Evolutionary conservation across 495 filamentous ascomycete genomes (phyloP).

Genomic region (Aspergillus saccharolyticus): DNA sequence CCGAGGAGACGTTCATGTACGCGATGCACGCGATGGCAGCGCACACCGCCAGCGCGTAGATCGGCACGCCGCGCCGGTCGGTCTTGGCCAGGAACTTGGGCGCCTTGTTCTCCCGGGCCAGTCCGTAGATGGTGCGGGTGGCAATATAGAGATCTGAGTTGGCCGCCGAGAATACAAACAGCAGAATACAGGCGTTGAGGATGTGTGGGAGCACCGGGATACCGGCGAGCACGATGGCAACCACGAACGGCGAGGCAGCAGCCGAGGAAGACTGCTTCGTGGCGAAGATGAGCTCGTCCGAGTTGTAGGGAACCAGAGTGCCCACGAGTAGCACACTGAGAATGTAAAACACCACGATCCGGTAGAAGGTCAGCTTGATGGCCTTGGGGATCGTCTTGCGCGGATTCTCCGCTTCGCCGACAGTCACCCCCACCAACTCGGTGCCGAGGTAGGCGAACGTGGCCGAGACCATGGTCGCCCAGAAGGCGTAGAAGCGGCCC

Average conservation of each 20-base stretch:
- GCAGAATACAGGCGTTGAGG: slow-evolving; percentile 63
- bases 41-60: slow-evolving; percentile 59
- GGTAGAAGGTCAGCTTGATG: slow-evolving; percentile 76
- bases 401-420: slow-evolving; percentile 71
- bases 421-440: slow-evolving; percentile 71
- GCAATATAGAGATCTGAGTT: slow-evolving; percentile 76
- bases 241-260: slow-evolving; percentile 58
- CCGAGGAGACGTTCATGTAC: slow-evolving; percentile 70
- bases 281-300: slow-evolving; percentile 50
- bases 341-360: slow-evolving; percentile 78
- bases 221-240: slow-evolving; percentile 50
- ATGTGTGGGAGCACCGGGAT: slow-evolving; percentile 52
- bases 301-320: slow-evolving; percentile 54
- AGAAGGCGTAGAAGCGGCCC: slow-evolving; percentile 67
- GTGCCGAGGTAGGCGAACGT: slow-evolving; percentile 83
- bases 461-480: slow-evolving; percentile 71
- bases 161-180: slow-evolving; percentile 74
- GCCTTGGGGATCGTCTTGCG: slow-evolving; percentile 71
- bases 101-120: slow-evolving; percentile 72
- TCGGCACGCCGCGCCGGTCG: slow-evolving; percentile 70
- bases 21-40: slow-evolving; percentile 62
- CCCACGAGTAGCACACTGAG: slow-evolving; percentile 49
- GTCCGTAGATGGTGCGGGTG: slow-evolving; percentile 72
- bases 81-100: slow-evolving; percentile 66
- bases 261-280: slow-evolving; percentile 37